Percentiles rank a stretch among this genome's conserved stretches.
Evolutionary conservation across 768 basidiomycete genomes (phyloP).

Genomic region (Phaeotremella skinneri): DNA sequence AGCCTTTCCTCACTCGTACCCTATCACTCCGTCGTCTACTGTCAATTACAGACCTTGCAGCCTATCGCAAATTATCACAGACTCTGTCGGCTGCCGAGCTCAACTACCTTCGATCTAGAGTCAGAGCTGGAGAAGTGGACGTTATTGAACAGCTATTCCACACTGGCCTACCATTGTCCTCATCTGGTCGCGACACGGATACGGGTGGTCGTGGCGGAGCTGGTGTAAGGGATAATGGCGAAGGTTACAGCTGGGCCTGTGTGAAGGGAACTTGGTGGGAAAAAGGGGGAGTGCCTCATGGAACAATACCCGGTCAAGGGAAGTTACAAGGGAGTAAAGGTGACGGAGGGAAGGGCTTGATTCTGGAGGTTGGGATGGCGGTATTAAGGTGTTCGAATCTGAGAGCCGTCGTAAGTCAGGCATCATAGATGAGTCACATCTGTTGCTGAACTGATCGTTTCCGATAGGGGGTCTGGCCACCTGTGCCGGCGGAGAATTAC

Average conservation of each 20-base stretch:
- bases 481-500: slow-evolving; percentile 48
- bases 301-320: slow-evolving; percentile 37
- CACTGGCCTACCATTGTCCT: slow-evolving; percentile 20
- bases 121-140: slow-evolving; percentile 35
- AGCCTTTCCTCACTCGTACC: slow-evolving; percentile 27
- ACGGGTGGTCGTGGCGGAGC: neutral
- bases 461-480: slow-evolving; percentile 47
- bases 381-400: slow-evolving; percentile 48
- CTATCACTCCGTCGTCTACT: slow-evolving; percentile 45
- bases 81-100: slow-evolving; percentile 49
- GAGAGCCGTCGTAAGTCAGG: slow-evolving; percentile 43
- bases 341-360: slow-evolving; percentile 38
- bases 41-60: slow-evolving; percentile 40
- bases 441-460: neutral
- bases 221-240: slow-evolving; percentile 36
- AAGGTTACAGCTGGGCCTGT: slow-evolving; percentile 44
- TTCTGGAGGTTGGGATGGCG: slow-evolving; percentile 47
- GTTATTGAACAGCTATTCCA: slow-evolving; percentile 44
- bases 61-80: slow-evolving; percentile 44
- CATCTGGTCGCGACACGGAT: slow-evolving; percentile 17
- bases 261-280: slow-evolving; percentile 50
- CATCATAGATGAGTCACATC: neutral
- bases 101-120: slow-evolving; percentile 36
- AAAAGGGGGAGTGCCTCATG: slow-evolving; percentile 36
- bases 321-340: slow-evolving; percentile 20